phyloP scores from a whole-genome alignment of 2,329 filamentous ascomycete genomes.

The Chaetomium strumarium region DNA sequence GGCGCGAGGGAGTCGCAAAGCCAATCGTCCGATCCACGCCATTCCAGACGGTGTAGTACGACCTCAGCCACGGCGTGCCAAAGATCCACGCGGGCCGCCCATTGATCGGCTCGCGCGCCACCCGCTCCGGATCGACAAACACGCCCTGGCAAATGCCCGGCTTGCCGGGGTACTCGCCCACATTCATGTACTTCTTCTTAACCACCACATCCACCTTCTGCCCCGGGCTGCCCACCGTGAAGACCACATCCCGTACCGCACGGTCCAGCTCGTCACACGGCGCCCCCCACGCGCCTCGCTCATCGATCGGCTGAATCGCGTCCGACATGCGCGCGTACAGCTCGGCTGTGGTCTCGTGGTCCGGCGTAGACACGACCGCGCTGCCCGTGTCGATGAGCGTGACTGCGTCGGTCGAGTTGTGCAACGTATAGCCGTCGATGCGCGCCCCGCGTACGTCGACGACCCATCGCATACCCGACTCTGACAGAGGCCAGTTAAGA shows the following conservation, averaged over 20 bases:
- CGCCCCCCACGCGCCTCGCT: slow-evolving; percentile 31
- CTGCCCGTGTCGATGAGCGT: slow-evolving; percentile 31
- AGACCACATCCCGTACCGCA: slow-evolving; percentile 27
- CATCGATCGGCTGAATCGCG: slow-evolving; percentile 28
- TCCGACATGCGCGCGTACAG: slow-evolving; percentile 30
- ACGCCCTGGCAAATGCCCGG: slow-evolving; percentile 31
- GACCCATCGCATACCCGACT: slow-evolving; percentile 22
- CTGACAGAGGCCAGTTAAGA: slow-evolving; percentile 22
- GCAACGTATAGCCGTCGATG: slow-evolving; percentile 22
- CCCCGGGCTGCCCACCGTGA: slow-evolving; percentile 26
- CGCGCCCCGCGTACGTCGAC: slow-evolving; percentile 26
- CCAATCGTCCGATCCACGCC: slow-evolving; percentile 18
- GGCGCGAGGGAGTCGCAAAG: slow-evolving; percentile 6
- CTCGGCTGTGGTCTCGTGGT: slow-evolving; percentile 25
- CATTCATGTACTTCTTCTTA: slow-evolving; percentile 28
- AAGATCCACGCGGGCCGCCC: slow-evolving; percentile 28
- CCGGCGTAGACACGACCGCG: slow-evolving; percentile 29
- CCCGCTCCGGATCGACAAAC: slow-evolving; percentile 24
- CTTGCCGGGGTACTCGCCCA: slow-evolving; percentile 29
- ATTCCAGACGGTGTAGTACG: slow-evolving; percentile 35
- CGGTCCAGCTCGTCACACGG: slow-evolving; percentile 28
- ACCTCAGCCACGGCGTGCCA: slow-evolving; percentile 31
- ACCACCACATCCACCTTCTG: slow-evolving; percentile 27
- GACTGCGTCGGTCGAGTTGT: slow-evolving; percentile 16
- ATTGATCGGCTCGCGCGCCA: slow-evolving; percentile 15